phyloP scores from a whole-genome alignment of 176 grass and related monocot genomes.

The Zea luxurians region DNA sequence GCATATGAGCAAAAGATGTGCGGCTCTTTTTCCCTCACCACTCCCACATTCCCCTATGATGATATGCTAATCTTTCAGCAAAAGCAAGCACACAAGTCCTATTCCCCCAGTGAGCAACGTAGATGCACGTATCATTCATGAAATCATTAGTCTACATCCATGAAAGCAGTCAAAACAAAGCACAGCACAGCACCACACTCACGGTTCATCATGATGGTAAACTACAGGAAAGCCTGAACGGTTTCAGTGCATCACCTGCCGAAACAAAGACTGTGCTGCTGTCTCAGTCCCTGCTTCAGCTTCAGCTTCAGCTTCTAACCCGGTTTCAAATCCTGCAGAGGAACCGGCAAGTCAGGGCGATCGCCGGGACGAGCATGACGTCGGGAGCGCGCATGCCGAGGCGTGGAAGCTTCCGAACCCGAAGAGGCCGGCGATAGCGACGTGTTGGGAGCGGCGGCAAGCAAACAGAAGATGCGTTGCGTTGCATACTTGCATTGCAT shows the following conservation, averaged over 20 bases:
- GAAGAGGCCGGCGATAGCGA: not conserved
- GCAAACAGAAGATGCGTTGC: not conserved
- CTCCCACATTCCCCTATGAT: slow-evolving; percentile 49
- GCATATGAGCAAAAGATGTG: not conserved
- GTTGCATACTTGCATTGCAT: slow-evolving; percentile 5
- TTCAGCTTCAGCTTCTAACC: not conserved
- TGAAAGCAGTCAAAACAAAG: slow-evolving; percentile 16
- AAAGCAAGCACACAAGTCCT: slow-evolving; percentile 39
- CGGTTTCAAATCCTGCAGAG: slow-evolving; percentile 38
- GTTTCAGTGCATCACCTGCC: slow-evolving; percentile 49
- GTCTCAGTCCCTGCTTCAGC: not conserved
- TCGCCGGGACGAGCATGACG: slow-evolving; percentile 60
- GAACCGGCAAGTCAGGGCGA: slow-evolving; percentile 55
- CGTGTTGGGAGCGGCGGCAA: slow-evolving; percentile 20
- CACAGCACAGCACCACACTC: not conserved
- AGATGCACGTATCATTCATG: slow-evolving; percentile 39
- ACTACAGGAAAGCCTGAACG: slow-evolving; percentile 22
- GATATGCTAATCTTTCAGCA: slow-evolving; percentile 53
- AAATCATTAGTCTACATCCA: slow-evolving; percentile 28
- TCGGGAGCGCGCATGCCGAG: not conserved
- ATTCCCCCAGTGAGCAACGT: slow-evolving; percentile 17
- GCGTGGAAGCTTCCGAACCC: slow-evolving; percentile 34
- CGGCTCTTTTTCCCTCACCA: slow-evolving; percentile 16
- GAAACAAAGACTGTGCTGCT: slow-evolving; percentile 9
- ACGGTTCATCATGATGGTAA: slow-evolving; percentile 32